A percentile compares a stretch with the other conserved stretches of the same genome.
Conservation (phyloP, 345 rosid species). For the Clausena lansium region DNA sequence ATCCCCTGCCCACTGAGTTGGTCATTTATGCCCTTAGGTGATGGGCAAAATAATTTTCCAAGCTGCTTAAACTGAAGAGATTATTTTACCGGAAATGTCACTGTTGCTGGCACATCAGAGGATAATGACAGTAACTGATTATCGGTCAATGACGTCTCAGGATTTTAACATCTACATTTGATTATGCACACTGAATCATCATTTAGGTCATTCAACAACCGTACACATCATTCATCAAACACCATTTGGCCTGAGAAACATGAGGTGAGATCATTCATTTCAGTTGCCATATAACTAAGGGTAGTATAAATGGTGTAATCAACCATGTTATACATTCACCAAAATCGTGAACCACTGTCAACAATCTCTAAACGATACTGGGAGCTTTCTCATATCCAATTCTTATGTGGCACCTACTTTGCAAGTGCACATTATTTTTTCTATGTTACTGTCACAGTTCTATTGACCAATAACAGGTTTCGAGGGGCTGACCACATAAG, state of each 20-base stretch:
- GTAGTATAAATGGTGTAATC: neutral
- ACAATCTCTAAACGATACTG: neutral
- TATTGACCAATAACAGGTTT: neutral
- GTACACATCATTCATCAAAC: neutral
- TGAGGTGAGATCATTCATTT: neutral
- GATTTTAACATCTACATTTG: neutral
- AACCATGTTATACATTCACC: neutral
- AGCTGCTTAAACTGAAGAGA: conserved; percentile 1
- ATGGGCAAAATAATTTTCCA: neutral
- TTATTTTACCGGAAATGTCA: neutral
- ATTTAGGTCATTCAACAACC: neutral
- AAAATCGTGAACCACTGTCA: neutral
- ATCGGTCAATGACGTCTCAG: neutral
- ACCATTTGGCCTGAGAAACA: neutral
- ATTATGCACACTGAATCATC: neutral
- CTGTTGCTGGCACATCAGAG: neutral
- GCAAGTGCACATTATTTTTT: neutral
- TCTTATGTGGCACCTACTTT: neutral
- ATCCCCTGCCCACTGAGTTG: neutral
- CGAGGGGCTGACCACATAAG: neutral
- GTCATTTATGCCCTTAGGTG: neutral
- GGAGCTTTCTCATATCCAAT: neutral
- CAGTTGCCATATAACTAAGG: neutral
- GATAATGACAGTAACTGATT: neutral
- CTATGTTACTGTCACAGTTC: neutral